phyloP scores from a whole-genome alignment of 2,329 filamentous ascomycete species.

The Clarireedia monteithiana region DNA sequence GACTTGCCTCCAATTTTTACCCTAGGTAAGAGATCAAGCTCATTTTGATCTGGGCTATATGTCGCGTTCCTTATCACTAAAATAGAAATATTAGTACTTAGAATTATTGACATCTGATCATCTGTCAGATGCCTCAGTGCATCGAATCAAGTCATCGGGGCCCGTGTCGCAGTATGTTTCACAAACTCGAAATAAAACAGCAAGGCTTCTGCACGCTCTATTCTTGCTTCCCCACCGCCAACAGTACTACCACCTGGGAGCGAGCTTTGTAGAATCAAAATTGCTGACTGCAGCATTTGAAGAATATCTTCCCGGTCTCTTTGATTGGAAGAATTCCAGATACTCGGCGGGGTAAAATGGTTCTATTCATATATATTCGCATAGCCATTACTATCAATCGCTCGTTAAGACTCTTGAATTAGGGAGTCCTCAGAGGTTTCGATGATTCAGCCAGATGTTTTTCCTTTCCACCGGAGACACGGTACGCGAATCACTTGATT shows the following conservation, averaged over 20 bases:
- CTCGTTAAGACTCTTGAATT: constrained; percentile 16
- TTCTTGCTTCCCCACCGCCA: constrained; percentile 32
- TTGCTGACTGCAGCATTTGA: constrained; percentile 27
- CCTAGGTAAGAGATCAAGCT: constrained; percentile 29
- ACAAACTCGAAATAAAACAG: constrained; percentile 30
- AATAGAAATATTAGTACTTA: constrained; percentile 32
- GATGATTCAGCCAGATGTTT: constrained; percentile 27
- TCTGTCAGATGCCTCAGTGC: not conserved
- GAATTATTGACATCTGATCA: not conserved
- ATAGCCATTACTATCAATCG: constrained; percentile 24
- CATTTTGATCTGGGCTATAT: constrained; percentile 31
- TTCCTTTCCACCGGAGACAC: constrained; percentile 32
- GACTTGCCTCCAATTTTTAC: constrained; percentile 23
- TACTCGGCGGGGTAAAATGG: constrained; percentile 33
- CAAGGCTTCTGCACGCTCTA: constrained; percentile 28
- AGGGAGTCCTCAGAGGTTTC: constrained; percentile 13
- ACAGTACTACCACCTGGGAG: constrained; percentile 31
- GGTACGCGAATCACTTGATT: constrained; percentile 31
- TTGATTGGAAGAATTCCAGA: constrained; percentile 28
- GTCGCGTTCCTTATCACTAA: constrained; percentile 34
- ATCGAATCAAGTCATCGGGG: constrained; percentile 18
- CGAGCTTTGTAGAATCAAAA: constrained; percentile 31
- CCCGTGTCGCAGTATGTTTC: constrained; percentile 22
- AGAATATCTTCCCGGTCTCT: not conserved
- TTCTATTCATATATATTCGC: constrained; percentile 32